phyloP scores from a whole-genome alignment of 2,329 filamentous ascomycete species.

The Phaeosphaeriaceae sp. region DNA sequence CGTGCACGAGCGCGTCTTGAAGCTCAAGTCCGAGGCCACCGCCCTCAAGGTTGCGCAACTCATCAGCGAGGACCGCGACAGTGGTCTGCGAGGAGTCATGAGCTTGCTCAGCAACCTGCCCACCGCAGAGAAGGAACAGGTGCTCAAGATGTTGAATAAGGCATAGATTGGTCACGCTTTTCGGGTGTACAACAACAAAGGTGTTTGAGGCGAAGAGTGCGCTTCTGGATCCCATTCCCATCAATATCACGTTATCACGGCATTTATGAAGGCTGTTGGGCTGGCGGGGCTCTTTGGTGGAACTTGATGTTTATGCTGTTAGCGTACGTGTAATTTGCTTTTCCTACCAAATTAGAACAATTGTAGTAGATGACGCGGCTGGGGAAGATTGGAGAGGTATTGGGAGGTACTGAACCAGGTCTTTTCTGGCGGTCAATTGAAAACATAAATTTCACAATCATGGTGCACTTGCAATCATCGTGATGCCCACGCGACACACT shows the following conservation, averaged over 20 bases:
- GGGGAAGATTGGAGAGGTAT: slow-evolving; percentile 12
- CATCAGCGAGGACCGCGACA: slow-evolving; percentile 71
- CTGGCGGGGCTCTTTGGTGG: background rate
- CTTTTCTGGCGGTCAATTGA: slow-evolving; percentile 1
- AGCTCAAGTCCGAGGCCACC: slow-evolving; percentile 78
- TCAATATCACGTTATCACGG: slow-evolving; percentile 1
- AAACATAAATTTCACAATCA: background rate
- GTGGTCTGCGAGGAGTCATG: slow-evolving; percentile 83
- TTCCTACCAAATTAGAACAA: background rate
- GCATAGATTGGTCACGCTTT: slow-evolving; percentile 35
- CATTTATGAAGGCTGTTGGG: slow-evolving; percentile 2
- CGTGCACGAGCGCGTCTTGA: slow-evolving; percentile 84
- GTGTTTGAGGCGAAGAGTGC: slow-evolving; percentile 1
- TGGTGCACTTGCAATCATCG: background rate
- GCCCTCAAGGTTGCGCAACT: slow-evolving; percentile 74
- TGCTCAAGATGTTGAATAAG: slow-evolving; percentile 66
- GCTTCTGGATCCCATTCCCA: background rate
- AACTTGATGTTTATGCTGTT: slow-evolving; percentile 3
- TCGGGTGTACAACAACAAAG: background rate
- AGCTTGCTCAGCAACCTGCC: slow-evolving; percentile 87
- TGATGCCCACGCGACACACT: background rate
- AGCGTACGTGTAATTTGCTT: slow-evolving; percentile 10
- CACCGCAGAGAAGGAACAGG: slow-evolving; percentile 84
- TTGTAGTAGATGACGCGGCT: slow-evolving; percentile 2
- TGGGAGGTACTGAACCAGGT: slow-evolving; percentile 21